Base-by-base conservation (phyloP, 306 rosid species). In the Cucumis hystrix region DNA sequence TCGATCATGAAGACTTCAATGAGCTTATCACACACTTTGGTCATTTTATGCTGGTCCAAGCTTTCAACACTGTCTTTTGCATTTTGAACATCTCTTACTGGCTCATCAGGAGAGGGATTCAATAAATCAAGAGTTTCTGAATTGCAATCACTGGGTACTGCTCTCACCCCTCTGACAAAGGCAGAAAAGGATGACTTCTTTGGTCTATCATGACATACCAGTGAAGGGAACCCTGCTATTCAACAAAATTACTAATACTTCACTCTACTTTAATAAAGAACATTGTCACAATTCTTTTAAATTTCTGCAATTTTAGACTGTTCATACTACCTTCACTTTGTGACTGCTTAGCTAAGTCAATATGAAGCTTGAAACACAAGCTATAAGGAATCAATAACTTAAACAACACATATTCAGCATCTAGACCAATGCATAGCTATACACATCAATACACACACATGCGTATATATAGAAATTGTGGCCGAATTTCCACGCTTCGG, bases 1-100 rank as follows among this genome's bases (percentile, higher is more conserved):
- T 95, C 99, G 49, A 92, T 95, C 89, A 90, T 49, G 88, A 95
- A 95, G 82, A 95, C 92, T 23, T 84, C 97, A 83, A 92, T 95
- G 18, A 95, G 89, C 84, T 95, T 95, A 80, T 95, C 90, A 2
- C 96, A 95, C n/a, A 90, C 85, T 71, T 80, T 57, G 70, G 58
- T 68, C 96, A 89, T 92, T 77, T 77, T 74, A 17, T 47, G 79
- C 25, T 87, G 88, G 54, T 87, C 93, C 87, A 85, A 72, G 30
- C 69, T 35, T 84, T 74, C 80, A n/a, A 62, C 40, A 11, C 73
- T 78, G n/a, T 76, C 84, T 63, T 81, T 77, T 59, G 30, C 87
- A 54, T 84, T 37, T 16, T 81, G 83, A 80, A 74, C 79, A 78
- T n/a, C 68, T 49, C 74, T 74, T 47, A 9, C 15, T 12, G 79